These are phyloP conservation scores for Syzygium aqueum DNA, from an alignment of 345 rosid genomes.

Conservation along the genomic window DNA sequence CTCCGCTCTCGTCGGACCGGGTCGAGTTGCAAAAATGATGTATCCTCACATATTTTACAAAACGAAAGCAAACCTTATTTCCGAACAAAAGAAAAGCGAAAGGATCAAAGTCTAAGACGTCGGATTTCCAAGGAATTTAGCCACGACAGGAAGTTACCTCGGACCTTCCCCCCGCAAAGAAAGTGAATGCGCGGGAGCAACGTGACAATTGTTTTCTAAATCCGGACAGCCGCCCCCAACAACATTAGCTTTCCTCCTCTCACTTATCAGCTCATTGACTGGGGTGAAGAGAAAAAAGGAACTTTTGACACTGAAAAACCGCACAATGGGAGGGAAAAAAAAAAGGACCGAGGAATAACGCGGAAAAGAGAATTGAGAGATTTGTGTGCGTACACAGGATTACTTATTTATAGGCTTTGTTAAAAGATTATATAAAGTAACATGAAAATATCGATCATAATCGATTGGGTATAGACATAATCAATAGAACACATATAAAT, in stretches of 20 bases:
- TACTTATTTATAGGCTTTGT: background rate
- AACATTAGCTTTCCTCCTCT: background rate
- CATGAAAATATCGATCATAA: background rate
- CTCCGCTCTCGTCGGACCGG: too few relatives aligned
- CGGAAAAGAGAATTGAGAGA: background rate
- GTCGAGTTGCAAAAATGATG: background rate
- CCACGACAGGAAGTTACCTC: background rate
- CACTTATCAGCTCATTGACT: background rate
- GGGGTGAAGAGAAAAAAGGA: background rate
- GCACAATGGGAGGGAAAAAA: background rate
- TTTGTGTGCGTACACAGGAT: background rate
- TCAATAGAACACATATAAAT: background rate
- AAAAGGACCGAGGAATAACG: background rate
- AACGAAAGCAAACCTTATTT: background rate
- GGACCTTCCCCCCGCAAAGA: background rate
- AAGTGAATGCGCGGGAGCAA: background rate
- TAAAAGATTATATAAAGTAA: background rate
- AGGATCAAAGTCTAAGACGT: background rate
- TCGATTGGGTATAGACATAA: fast-evolving
- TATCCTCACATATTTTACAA: background rate
- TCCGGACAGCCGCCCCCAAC: too few relatives aligned
- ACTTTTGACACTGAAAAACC: background rate
- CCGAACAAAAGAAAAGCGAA: background rate
- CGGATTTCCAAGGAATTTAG: background rate
- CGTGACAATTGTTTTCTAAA: background rate